Evolutionary conservation across 2,329 filamentous ascomycete genomes (phyloP).

Genomic region (Fusarium sp.): DNA sequence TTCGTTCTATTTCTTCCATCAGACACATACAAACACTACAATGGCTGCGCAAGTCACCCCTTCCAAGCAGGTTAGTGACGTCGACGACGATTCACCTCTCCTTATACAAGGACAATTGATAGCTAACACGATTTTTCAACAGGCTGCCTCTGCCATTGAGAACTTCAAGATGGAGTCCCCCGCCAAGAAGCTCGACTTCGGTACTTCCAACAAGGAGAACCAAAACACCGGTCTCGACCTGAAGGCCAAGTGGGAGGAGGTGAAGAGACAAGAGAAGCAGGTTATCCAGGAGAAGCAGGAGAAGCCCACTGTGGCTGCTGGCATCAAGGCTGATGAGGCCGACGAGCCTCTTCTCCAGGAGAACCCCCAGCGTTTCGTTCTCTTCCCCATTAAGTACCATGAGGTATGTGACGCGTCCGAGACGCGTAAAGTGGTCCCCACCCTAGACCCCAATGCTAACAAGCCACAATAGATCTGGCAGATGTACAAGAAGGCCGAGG

Average conservation of each 20-base stretch:
- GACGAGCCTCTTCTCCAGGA: constrained; percentile 93
- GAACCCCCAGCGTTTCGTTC: constrained; percentile 94
- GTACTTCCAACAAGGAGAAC: constrained; percentile 82
- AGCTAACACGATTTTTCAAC: constrained; percentile 47
- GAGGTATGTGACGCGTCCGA: constrained; percentile 75
- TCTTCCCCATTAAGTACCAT: constrained; percentile 99
- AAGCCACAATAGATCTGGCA: constrained; percentile 82
- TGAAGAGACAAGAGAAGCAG: constrained; percentile 50
- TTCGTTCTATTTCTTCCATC: background rate
- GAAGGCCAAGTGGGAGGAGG: constrained; percentile 65
- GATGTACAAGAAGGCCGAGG: constrained; percentile 99
- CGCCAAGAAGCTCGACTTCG: constrained; percentile 86
- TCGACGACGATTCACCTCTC: constrained; percentile 23
- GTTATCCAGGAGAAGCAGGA: constrained; percentile 39
- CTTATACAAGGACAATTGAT: constrained; percentile 4
- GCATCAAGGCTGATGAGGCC: constrained; percentile 72
- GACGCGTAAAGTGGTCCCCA: constrained; percentile 72
- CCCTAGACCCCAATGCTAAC: constrained; percentile 50
- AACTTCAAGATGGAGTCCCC: constrained; percentile 93
- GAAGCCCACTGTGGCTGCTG: constrained; percentile 48
- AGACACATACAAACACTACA: constrained; percentile 46
- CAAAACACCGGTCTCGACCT: constrained; percentile 62
- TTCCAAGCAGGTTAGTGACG: constrained; percentile 63
- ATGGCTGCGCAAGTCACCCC: constrained; percentile 78
- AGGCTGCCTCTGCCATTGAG: constrained; percentile 89